These are phyloP conservation scores for Globisporangium nagaii DNA, from an alignment of 352 stramenopile species.

Conservation along the genomic window DNA sequence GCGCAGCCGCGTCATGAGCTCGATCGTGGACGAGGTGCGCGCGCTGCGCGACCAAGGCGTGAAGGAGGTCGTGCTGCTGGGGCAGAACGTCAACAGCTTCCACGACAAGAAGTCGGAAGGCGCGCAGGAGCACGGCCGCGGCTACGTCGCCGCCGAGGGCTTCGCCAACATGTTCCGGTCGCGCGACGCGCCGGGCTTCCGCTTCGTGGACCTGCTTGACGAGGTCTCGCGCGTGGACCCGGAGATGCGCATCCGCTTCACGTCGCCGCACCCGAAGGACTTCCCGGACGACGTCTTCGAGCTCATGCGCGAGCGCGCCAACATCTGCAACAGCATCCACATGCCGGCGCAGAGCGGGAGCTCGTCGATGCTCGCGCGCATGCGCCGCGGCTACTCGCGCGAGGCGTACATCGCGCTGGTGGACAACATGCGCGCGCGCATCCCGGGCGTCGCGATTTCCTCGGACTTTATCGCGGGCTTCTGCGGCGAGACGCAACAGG, in stretches of 20 bases:
- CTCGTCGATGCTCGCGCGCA: conserved; percentile 79
- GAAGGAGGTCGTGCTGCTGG: conserved; percentile 98
- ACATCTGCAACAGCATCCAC: conserved; percentile 98
- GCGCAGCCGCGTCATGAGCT: conserved; percentile 85
- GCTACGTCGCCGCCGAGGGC: conserved; percentile 84
- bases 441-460: conserved; percentile 84
- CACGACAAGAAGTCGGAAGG: conserved; percentile 90
- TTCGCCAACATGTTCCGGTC: conserved; percentile 95
- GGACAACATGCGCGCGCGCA: conserved; percentile 83
- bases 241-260: conserved; percentile 98
- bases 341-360: conserved; percentile 97
- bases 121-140: conserved; percentile 53
- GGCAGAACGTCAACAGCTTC: conserved; percentile 99
- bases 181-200: conserved; percentile 86
- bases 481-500: conserved; percentile 97
- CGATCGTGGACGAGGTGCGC: conserved; percentile 94
- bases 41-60: conserved; percentile 87
- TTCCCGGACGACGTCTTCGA: conserved; percentile 94
- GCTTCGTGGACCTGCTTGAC: conserved; percentile 97
- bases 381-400: conserved; percentile 95
- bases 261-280: conserved; percentile 98
- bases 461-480: conserved; percentile 99
- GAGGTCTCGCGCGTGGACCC: conserved; percentile 89
- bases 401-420: conserved; percentile 97
- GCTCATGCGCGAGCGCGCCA: conserved; percentile 86